A percentile compares a stretch with the other conserved stretches of the same genome.
Conservation (phyloP, 2,329 filamentous ascomycete genomes). For the Cladophialophora immunda region DNA sequence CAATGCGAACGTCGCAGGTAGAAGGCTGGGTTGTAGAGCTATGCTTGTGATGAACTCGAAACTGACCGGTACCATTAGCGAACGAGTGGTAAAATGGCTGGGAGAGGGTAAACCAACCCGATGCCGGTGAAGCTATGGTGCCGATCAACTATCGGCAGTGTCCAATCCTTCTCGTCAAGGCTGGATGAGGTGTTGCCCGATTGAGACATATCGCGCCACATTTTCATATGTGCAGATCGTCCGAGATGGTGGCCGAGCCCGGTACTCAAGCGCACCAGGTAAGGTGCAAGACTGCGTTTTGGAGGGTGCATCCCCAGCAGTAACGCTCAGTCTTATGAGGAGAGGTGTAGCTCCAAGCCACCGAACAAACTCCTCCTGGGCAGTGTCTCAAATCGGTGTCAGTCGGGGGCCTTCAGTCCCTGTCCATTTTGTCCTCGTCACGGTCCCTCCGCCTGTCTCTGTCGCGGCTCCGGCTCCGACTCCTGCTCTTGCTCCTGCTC, state of each 20-base stretch:
- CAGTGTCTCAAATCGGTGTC: no score
- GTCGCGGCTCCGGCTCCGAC: conserved; percentile 49
- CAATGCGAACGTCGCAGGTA: background rate
- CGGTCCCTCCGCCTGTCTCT: conserved; percentile 20
- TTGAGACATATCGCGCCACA: background rate
- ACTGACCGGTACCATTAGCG: background rate
- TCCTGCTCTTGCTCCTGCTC: conserved; percentile 49
- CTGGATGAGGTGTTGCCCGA: background rate
- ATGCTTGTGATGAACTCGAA: background rate
- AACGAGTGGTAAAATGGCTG: background rate
- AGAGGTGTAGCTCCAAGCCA: background rate
- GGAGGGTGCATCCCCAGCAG: background rate
- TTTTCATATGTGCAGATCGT: background rate
- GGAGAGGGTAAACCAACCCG: background rate
- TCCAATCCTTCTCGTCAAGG: background rate
- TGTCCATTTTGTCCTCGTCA: conserved; percentile 37
- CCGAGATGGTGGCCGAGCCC: background rate
- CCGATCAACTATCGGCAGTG: conserved; percentile 8
- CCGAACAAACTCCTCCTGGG: no score
- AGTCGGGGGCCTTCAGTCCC: conserved; percentile 26
- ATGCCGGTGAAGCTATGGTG: background rate
- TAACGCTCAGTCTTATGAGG: background rate
- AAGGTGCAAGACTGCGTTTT: background rate
- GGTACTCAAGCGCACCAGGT: background rate
- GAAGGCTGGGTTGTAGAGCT: background rate